These are phyloP conservation scores for Phytopythium litorale DNA, from an alignment of 352 stramenopile species.

Conservation along the genomic window DNA sequence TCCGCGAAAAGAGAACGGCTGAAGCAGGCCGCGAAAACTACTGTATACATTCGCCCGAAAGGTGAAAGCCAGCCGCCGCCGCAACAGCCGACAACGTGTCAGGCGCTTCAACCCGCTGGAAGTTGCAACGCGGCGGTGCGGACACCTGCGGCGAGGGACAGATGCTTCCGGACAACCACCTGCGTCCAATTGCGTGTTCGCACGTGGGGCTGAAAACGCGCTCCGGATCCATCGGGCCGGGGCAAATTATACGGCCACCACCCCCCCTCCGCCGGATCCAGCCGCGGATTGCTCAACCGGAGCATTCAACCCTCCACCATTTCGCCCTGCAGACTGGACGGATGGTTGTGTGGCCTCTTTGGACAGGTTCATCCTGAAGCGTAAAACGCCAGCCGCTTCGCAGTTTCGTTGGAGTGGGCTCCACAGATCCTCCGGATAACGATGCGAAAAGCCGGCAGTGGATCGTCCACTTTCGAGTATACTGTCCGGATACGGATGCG, in stretches of 20 bases:
- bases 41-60: too few species aligned
- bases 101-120: too few species aligned
- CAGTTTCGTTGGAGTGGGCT: conserved; percentile 1
- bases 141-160: background rate
- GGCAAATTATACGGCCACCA: too few species aligned
- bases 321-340: background rate
- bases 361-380: background rate
- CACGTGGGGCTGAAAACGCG: too few species aligned
- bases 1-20: too few species aligned
- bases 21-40: too few species aligned
- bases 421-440: background rate
- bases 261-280: too few species aligned
- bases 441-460: too few species aligned
- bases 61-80: too few species aligned
- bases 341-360: background rate
- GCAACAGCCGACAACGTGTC: too few species aligned
- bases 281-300: too few species aligned
- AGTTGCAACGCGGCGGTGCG: too few species aligned
- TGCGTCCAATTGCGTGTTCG: background rate
- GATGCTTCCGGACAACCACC: background rate
- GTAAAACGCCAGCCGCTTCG: background rate
- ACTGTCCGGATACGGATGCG: background rate
- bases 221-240: background rate
- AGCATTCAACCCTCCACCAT: background rate
- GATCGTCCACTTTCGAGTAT: background rate